phyloP scores from a whole-genome alignment of 75 land plant genomes.

The Picea glauca region DNA sequence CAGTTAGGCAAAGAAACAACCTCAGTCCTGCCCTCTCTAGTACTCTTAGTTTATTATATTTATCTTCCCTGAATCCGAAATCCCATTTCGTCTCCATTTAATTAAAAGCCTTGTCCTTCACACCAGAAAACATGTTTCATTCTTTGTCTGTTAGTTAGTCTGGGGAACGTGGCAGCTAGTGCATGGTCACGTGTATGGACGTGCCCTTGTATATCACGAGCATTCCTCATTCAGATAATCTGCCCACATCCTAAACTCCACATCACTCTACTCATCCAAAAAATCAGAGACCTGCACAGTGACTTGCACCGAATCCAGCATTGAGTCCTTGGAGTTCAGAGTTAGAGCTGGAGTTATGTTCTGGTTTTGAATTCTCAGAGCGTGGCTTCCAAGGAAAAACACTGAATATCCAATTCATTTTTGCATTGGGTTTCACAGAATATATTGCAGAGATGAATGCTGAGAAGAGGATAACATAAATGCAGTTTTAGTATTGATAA shows the following conservation, averaged over 20 bases:
- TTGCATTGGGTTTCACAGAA: neutral
- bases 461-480: neutral
- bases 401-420: neutral
- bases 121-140: neutral
- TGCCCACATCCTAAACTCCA: neutral
- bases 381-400: too few relatives aligned
- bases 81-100: neutral
- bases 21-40: neutral
- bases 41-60: neutral
- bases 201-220: neutral
- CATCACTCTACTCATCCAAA: neutral
- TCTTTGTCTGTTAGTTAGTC: neutral
- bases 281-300: neutral
- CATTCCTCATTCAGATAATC: too few relatives aligned
- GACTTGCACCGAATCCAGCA: neutral
- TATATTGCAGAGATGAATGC: neutral
- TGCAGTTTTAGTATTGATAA: neutral
- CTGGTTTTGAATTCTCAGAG: too few relatives aligned
- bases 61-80: neutral
- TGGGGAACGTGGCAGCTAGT: neutral
- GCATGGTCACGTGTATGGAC: constrained; percentile 8
- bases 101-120: neutral
- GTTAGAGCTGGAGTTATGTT: too few relatives aligned
- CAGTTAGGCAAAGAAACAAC: neutral
- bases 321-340: neutral